phyloP scores from a whole-genome alignment of 108 stramenopile genomes.

The Parmales sp. region DNA sequence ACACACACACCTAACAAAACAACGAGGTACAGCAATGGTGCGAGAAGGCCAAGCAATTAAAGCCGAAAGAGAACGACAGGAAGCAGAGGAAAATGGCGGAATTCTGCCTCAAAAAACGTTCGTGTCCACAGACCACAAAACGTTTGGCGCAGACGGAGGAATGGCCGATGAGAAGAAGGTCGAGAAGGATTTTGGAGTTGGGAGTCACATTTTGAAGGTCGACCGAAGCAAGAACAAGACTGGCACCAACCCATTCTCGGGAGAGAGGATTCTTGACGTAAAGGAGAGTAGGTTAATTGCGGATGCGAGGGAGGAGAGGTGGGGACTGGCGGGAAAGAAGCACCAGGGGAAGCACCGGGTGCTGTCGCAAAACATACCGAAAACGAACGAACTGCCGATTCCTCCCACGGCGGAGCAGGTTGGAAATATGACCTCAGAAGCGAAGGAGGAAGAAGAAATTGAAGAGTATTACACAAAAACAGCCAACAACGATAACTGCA shows the following conservation, averaged over 20 bases:
- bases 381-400: neutral
- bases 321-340: neutral
- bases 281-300: neutral
- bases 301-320: conserved; percentile 5
- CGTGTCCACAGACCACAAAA: neutral
- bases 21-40: too few relatives aligned
- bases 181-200: neutral
- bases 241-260: neutral
- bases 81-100: neutral
- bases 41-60: conserved; percentile 1
- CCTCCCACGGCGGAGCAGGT: neutral
- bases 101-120: neutral
- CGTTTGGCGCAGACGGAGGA: neutral
- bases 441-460: neutral
- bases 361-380: neutral
- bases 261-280: neutral
- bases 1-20: too few relatives aligned
- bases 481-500: neutral
- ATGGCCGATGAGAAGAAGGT: conserved; percentile 7
- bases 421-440: neutral
- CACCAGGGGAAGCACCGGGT: too few relatives aligned
- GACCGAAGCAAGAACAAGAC: neutral
- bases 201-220: neutral
- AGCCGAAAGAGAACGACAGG: neutral
- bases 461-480: conserved; percentile 9